A percentile compares a stretch with the other conserved stretches of the same genome.
These are phyloP conservation scores for Geum urbanum DNA, from an alignment of 306 rosid genomes.

Conservation along the genomic window DNA sequence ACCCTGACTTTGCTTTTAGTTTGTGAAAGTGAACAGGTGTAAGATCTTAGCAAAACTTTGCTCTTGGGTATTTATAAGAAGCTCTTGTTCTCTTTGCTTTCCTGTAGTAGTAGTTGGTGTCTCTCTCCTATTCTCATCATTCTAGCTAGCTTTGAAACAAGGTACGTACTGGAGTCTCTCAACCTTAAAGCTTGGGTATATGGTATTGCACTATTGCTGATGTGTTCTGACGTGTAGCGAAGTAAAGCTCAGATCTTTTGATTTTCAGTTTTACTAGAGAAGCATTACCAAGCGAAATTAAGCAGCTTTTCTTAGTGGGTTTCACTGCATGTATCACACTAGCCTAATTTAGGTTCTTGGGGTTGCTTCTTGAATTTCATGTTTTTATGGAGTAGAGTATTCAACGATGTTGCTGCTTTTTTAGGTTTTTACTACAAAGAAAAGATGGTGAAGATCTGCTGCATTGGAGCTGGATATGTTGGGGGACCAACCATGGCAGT, in stretches of 20 bases:
- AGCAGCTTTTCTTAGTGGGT: background rate
- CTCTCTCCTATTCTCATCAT: conserved; percentile 12
- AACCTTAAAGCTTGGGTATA: background rate
- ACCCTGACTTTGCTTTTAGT: conserved; percentile 32
- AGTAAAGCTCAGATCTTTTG: background rate
- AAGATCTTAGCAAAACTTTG: conserved; percentile 1
- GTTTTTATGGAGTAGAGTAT: background rate
- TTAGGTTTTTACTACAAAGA: conserved; percentile 18
- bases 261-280: background rate
- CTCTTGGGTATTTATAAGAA: conserved; percentile 27
- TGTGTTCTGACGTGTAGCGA: background rate
- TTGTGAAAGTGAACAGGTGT: conserved; percentile 12
- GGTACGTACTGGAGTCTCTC: conserved; percentile 15
- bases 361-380: no score
- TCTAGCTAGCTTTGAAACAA: background rate
- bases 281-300: background rate
- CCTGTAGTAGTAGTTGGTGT: conserved; percentile 5
- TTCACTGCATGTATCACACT: background rate
- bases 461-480: conserved; percentile 85
- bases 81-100: conserved; percentile 2
- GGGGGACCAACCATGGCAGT: conserved; percentile 94
- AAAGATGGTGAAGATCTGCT: conserved; percentile 76
- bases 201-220: background rate
- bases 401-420: conserved; percentile 7
- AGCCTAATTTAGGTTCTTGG: background rate